Conservation (phyloP, 768 basidiomycete genomes). For the Tylopilus plumbeoviolaceoides region DNA sequence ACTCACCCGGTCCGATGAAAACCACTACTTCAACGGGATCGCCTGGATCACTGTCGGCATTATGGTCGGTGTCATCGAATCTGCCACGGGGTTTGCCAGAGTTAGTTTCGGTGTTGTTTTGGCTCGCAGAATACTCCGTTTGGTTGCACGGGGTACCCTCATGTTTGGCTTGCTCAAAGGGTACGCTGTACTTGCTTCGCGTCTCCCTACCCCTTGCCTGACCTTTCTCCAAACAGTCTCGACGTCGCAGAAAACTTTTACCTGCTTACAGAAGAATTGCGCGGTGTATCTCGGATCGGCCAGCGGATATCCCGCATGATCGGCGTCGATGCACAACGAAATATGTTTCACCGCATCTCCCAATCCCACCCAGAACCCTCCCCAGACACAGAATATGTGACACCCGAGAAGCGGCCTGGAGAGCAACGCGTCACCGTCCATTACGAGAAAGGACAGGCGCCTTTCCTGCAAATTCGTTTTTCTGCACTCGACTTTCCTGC, state of each 20-base stretch:
- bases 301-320: constrained; percentile 39
- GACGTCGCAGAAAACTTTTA: constrained; percentile 53
- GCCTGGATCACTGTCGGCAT: constrained; percentile 63
- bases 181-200: constrained; percentile 37
- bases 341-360: constrained; percentile 52
- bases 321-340: constrained; percentile 52
- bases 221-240: constrained; percentile 34
- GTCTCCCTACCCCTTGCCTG: neutral
- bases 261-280: constrained; percentile 39
- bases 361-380: constrained; percentile 32
- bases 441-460: constrained; percentile 40
- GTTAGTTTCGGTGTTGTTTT: constrained; percentile 51
- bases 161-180: constrained; percentile 66
- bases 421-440: constrained; percentile 49
- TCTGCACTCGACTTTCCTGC: constrained; percentile 45
- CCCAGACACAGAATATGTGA: constrained; percentile 2
- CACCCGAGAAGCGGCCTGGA: constrained; percentile 2
- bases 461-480: constrained; percentile 53
- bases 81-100: constrained; percentile 55
- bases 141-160: constrained; percentile 50
- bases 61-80: constrained; percentile 63
- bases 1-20: constrained; percentile 40
- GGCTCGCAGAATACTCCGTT: constrained; percentile 54
- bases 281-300: constrained; percentile 14
- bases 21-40: constrained; percentile 51